phyloP scores from a whole-genome alignment of 2,329 filamentous ascomycete species.

The Ilyonectria mors-panacis region DNA sequence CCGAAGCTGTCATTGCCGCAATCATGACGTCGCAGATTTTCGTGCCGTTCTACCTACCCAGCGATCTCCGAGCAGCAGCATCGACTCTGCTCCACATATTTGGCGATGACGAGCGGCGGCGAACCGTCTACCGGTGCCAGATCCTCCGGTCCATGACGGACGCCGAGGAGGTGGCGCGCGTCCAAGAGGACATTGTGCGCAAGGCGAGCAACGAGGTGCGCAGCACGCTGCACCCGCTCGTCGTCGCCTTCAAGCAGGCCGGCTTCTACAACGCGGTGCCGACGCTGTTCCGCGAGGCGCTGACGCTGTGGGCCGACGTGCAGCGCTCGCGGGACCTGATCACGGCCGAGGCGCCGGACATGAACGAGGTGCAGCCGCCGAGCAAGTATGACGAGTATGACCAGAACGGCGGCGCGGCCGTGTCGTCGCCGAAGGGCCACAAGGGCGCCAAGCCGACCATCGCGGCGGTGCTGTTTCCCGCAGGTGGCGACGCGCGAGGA shows the following conservation, averaged over 20 bases:
- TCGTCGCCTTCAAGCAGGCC: conserved; percentile 42
- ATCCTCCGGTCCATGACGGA: conserved; percentile 44
- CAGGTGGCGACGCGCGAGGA: conserved; percentile 44
- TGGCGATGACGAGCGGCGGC: conserved; percentile 43
- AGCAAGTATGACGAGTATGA: conserved; percentile 41
- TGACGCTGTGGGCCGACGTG: conserved; percentile 43
- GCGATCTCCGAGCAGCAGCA: conserved; percentile 33
- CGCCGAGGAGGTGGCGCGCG: conserved; percentile 34
- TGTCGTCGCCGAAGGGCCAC: conserved; percentile 5
- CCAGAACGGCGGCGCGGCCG: conserved; percentile 11
- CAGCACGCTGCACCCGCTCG: conserved; percentile 38
- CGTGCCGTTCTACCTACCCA: conserved; percentile 48
- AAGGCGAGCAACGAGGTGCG: conserved; percentile 46
- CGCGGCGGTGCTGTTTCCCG: conserved; percentile 46
- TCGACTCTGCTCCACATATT: conserved; percentile 44
- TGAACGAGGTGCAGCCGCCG: conserved; percentile 35
- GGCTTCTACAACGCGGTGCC: conserved; percentile 46
- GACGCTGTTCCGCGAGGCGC: conserved; percentile 43
- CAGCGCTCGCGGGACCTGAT: conserved; percentile 48
- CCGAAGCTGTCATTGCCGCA: conserved; percentile 47
- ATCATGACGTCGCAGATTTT: conserved; percentile 47
- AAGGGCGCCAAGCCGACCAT: conserved; percentile 24
- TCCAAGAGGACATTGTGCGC: conserved; percentile 46
- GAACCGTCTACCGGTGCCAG: conserved; percentile 48
- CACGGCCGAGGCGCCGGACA: conserved; percentile 41